Conservation (phyloP, 768 basidiomycete genomes). For the Nevesoporus exiguus region DNA sequence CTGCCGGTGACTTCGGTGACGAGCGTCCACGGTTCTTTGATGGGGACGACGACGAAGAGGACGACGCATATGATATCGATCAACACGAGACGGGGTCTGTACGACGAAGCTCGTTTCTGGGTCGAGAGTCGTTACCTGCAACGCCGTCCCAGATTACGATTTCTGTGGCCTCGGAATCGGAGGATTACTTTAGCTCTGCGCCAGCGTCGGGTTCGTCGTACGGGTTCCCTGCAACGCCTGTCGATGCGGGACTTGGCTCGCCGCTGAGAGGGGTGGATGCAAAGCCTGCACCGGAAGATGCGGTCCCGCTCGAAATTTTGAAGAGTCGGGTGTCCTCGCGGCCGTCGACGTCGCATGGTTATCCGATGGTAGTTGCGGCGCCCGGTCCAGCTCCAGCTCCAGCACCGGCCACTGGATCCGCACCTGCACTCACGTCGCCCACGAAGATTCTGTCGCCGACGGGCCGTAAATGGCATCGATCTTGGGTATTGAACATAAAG, state of each 20-base stretch:
- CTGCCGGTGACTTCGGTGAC: slow-evolving; percentile 58
- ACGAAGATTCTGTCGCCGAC: slow-evolving; percentile 36
- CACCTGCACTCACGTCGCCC: slow-evolving; percentile 24
- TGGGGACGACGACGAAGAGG: slow-evolving; percentile 35
- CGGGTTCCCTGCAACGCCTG: slow-evolving; percentile 16
- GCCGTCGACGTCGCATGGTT: slow-evolving; percentile 34
- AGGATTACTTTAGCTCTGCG: slow-evolving; percentile 24
- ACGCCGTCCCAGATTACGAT: slow-evolving; percentile 22
- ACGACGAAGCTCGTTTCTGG: slow-evolving; percentile 5
- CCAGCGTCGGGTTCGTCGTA: slow-evolving; percentile 15
- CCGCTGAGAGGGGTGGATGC: slow-evolving; percentile 37
- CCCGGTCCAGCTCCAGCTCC: slow-evolving; percentile 1
- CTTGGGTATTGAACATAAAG: slow-evolving; percentile 64
- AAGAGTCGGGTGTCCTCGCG: slow-evolving; percentile 50
- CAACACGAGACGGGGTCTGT: slow-evolving; percentile 31
- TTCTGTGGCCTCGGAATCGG: slow-evolving; percentile 19
- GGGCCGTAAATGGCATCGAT: slow-evolving; percentile 53
- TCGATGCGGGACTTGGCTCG: slow-evolving; percentile 20
- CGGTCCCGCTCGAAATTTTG: slow-evolving; percentile 62
- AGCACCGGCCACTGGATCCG: not conserved
- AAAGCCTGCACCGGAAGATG: slow-evolving; percentile 57
- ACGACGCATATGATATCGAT: slow-evolving; percentile 32
- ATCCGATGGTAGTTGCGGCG: slow-evolving; percentile 18
- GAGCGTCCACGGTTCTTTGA: slow-evolving; percentile 57
- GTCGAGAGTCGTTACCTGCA: slow-evolving; percentile 11